phyloP scores from a whole-genome alignment of 108 stramenopile genomes.

The Mediolabrus comicus region DNA sequence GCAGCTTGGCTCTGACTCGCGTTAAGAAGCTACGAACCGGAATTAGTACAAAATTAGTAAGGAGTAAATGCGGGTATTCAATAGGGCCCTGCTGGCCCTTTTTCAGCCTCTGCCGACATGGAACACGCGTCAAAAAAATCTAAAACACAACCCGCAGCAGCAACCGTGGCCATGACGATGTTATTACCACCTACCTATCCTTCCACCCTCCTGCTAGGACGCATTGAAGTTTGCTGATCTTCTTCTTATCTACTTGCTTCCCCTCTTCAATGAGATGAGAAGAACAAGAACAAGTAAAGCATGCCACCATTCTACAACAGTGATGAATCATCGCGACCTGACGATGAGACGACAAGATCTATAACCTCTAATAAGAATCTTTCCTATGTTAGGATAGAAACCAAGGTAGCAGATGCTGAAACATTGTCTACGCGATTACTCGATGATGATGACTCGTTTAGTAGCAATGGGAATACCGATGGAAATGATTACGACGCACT shows the following conservation, averaged over 20 bases:
- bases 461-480: too few species aligned
- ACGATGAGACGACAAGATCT: neutral
- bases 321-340: neutral
- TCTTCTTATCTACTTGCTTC: neutral
- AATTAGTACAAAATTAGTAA: too few species aligned
- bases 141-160: too few species aligned
- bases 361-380: neutral
- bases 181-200: too few species aligned
- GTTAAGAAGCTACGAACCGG: too few species aligned
- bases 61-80: too few species aligned
- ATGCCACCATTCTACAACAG: neutral
- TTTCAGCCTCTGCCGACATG: too few species aligned
- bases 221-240: neutral
- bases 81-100: too few species aligned
- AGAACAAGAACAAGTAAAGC: neutral
- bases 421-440: neutral
- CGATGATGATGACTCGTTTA: too few species aligned
- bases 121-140: too few species aligned
- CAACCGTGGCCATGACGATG: too few species aligned
- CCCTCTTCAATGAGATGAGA: neutral
- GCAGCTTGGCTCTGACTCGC: too few species aligned
- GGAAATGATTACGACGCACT: neutral
- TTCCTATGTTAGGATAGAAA: neutral
- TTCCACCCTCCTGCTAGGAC: neutral
- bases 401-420: constrained; percentile 1